Evolutionary conservation across 352 stramenopile species (phyloP), one percentile per base, ranked within the genome.

Genomic region (Globisporangium parvum): DNA sequence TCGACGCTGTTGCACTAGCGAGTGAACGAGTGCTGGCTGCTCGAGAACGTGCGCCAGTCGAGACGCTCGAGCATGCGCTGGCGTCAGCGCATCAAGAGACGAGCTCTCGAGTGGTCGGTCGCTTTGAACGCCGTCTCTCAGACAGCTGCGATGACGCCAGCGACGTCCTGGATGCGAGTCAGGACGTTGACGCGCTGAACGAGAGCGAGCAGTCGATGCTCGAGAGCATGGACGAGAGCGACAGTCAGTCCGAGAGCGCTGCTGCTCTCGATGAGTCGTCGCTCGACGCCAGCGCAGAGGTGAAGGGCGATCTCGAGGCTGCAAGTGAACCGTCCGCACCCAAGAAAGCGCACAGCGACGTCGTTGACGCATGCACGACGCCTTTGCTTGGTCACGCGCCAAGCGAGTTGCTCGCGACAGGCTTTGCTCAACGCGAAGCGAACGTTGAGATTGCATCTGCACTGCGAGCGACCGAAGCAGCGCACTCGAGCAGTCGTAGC

Each of bases 201-300:
- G 57, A 68, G 33, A 46, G 52, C 41, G 55, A 71, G 41, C 58
- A 76, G 49, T 59, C 61, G 42, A 65, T 67, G 42, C 59, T 55
- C 35, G 60, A 66, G 51, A 52, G 49, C 26, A 33, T 52, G 10
- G 47, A 61, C n/a, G 65, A 67, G 41, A 55, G 65, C 28, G 64
- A 41, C 45, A 20, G 51, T 51, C 23, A 59, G 39, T 57, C 46
- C 45, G 40, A 49, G 17, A 54, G 55, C 18, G 37, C 5, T 4
- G 42, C 39, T 24, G 41, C 1, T n/a, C 18, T 51, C 11, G 26
- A 64, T 39, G 63, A 54, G 20, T 46, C 31, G 28, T 46, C 20
- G 21, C n/a, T 46, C 11, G 49, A 33, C 12, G 18, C 14, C n/a
- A 35, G 33, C 12, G 3, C 3, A 10, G 9, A 18, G 12, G 10